Evolutionary conservation across 257 asterid species (phyloP).

Genomic region (Ballota nigra): DNA sequence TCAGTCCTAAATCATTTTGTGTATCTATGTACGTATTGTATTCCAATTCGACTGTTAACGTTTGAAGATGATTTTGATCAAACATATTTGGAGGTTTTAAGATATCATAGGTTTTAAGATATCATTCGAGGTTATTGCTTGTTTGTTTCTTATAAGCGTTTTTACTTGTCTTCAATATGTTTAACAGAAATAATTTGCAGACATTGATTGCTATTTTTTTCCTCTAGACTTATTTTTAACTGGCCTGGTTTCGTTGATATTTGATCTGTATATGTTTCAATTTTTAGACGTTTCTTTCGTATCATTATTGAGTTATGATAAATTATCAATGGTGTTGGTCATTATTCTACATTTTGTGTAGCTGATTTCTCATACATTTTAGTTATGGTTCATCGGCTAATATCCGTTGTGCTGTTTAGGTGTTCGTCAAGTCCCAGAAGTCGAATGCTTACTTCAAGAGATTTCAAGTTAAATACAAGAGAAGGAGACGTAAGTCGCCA

Average conservation of each 20-base stretch:
- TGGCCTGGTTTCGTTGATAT: not conserved
- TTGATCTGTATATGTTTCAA: not conserved
- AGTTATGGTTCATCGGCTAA: too few relatives aligned
- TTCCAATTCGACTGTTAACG: not conserved
- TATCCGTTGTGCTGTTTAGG: slow-evolving; percentile 18
- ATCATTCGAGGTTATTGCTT: not conserved
- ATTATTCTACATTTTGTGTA: not conserved
- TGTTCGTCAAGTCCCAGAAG: slow-evolving; percentile 44
- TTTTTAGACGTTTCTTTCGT: not conserved
- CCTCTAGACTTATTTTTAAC: not conserved
- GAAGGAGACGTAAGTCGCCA: slow-evolving; percentile 42
- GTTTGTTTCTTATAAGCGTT: not conserved
- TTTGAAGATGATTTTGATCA: not conserved
- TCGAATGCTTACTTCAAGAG: slow-evolving; percentile 51
- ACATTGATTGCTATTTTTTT: not conserved
- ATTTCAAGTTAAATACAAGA: slow-evolving; percentile 53
- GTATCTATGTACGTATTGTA: not conserved
- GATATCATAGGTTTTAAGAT: too few relatives aligned
- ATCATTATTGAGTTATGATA: not conserved
- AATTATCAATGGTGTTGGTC: too few relatives aligned
- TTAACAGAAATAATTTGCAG: not conserved
- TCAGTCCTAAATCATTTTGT: not conserved
- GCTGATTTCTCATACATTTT: not conserved
- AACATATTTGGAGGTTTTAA: not conserved
- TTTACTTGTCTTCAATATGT: not conserved